Conservation (phyloP, 306 rosid genomes). For the Delonix regia region DNA sequence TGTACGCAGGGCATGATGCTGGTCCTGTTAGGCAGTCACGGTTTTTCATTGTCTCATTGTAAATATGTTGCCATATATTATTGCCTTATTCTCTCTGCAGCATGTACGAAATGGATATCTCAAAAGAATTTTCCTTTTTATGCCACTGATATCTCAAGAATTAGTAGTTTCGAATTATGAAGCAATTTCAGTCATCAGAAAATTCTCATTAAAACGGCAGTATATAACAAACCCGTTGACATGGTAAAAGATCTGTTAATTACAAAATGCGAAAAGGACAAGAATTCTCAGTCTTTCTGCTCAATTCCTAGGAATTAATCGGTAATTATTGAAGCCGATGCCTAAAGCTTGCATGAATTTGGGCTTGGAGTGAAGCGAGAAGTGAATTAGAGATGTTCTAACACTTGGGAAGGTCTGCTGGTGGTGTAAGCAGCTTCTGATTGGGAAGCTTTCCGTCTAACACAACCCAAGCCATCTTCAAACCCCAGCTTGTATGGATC, state of each 20-base stretch:
- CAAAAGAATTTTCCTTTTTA: neutral
- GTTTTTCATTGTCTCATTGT: neutral
- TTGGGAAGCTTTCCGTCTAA: neutral
- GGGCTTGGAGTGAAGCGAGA: neutral
- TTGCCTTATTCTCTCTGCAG: neutral
- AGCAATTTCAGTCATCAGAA: neutral
- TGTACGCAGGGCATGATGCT: slow-evolving; percentile 16
- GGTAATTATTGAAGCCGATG: neutral
- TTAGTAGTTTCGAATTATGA: neutral
- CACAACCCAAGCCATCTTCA: neutral
- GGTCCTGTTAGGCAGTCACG: neutral
- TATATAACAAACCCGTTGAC: neutral
- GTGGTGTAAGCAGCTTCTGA: neutral
- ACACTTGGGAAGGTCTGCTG: neutral
- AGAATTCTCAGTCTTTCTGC: neutral
- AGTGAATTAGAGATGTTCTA: neutral
- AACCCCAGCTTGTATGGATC: neutral
- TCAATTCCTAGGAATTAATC: neutral
- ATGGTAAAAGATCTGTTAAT: neutral
- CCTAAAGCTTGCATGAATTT: neutral
- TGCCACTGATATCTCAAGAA: neutral
- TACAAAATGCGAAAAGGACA: neutral
- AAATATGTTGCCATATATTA: neutral
- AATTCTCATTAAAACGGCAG: neutral
- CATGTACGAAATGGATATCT: neutral